A percentile compares a stretch with the other conserved stretches of the same genome.
These are phyloP conservation scores for Flaveria brownii DNA, from an alignment of 129 eudicot species.

Conservation along the genomic window DNA sequence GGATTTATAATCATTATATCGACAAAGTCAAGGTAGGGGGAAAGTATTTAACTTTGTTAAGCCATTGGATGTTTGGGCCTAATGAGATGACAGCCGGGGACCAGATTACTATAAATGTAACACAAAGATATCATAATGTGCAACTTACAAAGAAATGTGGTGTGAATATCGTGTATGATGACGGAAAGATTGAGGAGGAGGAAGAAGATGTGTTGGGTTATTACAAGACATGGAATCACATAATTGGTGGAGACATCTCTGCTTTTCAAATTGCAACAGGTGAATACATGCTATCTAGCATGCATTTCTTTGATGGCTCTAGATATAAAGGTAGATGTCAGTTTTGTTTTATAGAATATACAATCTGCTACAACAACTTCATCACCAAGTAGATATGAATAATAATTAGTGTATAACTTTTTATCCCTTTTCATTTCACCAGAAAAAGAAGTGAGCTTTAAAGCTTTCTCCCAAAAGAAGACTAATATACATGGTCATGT, in stretches of 20 bases:
- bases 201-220: constrained; percentile 10
- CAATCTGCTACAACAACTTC: background rate
- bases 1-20: constrained; percentile 14
- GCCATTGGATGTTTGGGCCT: constrained; percentile 29
- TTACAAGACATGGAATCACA: constrained; percentile 31
- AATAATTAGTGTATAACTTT: background rate
- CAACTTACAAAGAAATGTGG: constrained; percentile 7
- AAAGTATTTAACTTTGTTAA: background rate
- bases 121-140: background rate
- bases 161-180: constrained; percentile 16
- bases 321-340: constrained; percentile 4
- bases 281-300: constrained; percentile 13
- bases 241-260: constrained; percentile 25
- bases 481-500: background rate
- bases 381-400: background rate
- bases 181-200: background rate
- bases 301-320: constrained; percentile 7
- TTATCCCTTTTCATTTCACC: background rate
- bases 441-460: constrained; percentile 16
- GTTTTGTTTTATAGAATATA: background rate
- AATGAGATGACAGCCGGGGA: constrained; percentile 21
- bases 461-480: constrained; percentile 11
- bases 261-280: constrained; percentile 5
- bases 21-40: background rate
- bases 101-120: background rate